Evolutionary conservation across 345 rosid genomes (phyloP), one percentile per base, ranked within the genome.

Genomic region (Garcia nutans): DNA sequence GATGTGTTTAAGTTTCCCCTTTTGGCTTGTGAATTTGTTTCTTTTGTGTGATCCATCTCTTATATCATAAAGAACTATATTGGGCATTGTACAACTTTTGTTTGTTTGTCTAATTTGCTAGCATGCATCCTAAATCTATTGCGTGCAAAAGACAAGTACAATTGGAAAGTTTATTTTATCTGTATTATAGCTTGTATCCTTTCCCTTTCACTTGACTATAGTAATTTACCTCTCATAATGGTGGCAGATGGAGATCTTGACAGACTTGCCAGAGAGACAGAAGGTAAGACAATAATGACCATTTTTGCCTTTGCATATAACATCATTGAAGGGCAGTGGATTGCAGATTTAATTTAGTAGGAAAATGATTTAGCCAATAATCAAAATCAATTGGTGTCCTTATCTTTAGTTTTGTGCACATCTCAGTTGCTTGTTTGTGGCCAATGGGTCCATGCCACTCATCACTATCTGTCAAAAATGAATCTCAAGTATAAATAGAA

Each of bases 191-290:
- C 57, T 37, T 55, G 19, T 68, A 23, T 54, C 65, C 23, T 23
- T 26, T 56, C 55, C 10, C 8, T n/a, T 64, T 44, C 3, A 20
- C 75, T 57, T 57, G 31, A 31, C 24, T 62, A 16, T 50, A 49
- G 52, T 71, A 26, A 76, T 72, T 45, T 56, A 44, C 15, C 70
- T 47, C 45, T 65, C 47, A 28, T 78, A 10, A 75, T 5, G 73
- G 54, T 76, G 59, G 69, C 86, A 91, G 97, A 90, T 79, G 83
- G 84, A 10, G 94, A 95, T 79, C 84, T 95, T 68, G 97, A 93
- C 67, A 89, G 82, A 76, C 91, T 95, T 67, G 96, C 86, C 62
- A 89, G 85, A 77, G 97, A 85, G 50, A 95, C 99, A 5, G 94
- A 95, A 85, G 96, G 99, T 88, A 85, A 82, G 86, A 73, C 44